Evolutionary conservation across 2,329 filamentous ascomycete genomes (phyloP).

Genomic region (Aspergillus ibericus): DNA sequence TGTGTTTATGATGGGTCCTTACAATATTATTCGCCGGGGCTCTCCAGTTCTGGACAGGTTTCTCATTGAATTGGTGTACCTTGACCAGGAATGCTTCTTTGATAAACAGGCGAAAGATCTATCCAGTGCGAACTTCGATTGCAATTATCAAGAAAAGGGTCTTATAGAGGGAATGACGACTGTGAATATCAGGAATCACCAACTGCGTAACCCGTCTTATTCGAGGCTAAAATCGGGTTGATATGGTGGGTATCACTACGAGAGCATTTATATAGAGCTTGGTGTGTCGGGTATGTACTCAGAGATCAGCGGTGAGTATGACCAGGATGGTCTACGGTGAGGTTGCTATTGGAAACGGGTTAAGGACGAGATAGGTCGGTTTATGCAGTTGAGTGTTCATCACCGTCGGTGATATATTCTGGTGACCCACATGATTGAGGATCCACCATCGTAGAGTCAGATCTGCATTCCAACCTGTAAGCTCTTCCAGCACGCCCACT

Average conservation of each 20-base stretch:
- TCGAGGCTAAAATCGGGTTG: neutral
- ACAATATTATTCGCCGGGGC: constrained; percentile 5
- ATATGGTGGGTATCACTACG: constrained; percentile 1
- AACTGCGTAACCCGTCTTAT: constrained; percentile 1
- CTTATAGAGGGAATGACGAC: neutral
- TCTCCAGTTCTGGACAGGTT: neutral
- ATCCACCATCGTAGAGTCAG: neutral
- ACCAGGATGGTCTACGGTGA: neutral
- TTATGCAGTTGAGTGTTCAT: neutral
- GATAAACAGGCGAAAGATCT: constrained; percentile 6
- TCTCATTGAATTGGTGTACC: constrained; percentile 5
- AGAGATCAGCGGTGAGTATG: constrained; percentile 8
- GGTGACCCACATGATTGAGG: constrained; percentile 4
- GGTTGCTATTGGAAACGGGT: too few relatives aligned
- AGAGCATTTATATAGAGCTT: constrained; percentile 3
- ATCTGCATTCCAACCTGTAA: neutral
- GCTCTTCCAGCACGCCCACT: neutral
- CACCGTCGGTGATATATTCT: neutral
- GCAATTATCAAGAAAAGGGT: constrained; percentile 5
- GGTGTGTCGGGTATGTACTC: constrained; percentile 3
- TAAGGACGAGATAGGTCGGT: neutral
- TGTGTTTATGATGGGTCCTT: neutral
- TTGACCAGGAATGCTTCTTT: constrained; percentile 4
- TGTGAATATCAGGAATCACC: constrained; percentile 1
- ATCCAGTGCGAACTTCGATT: constrained; percentile 3